Base-by-base conservation (phyloP, 352 stramenopile species). In the Aphanomyces astaci region DNA sequence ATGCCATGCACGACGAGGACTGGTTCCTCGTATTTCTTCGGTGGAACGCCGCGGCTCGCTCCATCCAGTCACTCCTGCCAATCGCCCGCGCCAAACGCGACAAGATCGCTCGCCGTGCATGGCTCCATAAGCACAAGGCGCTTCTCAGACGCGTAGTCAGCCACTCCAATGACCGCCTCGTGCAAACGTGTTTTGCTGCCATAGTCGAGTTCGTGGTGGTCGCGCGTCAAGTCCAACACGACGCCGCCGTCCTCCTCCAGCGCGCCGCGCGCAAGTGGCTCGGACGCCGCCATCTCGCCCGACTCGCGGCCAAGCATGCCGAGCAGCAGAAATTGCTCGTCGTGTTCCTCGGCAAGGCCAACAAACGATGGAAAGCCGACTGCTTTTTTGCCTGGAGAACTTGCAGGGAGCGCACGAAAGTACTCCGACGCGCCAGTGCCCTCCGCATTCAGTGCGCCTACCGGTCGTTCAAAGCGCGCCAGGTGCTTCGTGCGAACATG, bases 41-140 rank as follows among this genome's bases (percentile, higher is more conserved):
- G 15, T 55, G 80, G 17, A 79, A 89, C 53, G 66, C 72, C 9
- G 75, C 76, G 4, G 78, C 81, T 10, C 49, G 25, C 4, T 79
- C 71, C 51, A 87, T 92, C 33, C 83, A 89, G 73, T 76, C 75
- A 0, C 54, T 92, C 4, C 73, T 82, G 51, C 67, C 72, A 19
- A 83, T 89, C 30, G 72, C 72, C 4, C 22, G 59, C 24, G 71
- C 67, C 7, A 84, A 82, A 25, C 63, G 70, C 10, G 75, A 73
- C n/a, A 54, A 72, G n/a, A 65, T 65, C 22, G 60, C 72, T n/a
- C 76, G 74, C 31, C 62, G 60, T 4, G 64, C 36, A 0, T 40
- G 75, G n/a, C 55, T 52, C 22, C 22, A 13, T 4, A 75, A 81
- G 66, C 75, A 78, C 13, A 69, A 76, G 33, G 54, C 64, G 63